Base-by-base conservation (phyloP, 352 stramenopile species). In the Phytophthora constricta region DNA sequence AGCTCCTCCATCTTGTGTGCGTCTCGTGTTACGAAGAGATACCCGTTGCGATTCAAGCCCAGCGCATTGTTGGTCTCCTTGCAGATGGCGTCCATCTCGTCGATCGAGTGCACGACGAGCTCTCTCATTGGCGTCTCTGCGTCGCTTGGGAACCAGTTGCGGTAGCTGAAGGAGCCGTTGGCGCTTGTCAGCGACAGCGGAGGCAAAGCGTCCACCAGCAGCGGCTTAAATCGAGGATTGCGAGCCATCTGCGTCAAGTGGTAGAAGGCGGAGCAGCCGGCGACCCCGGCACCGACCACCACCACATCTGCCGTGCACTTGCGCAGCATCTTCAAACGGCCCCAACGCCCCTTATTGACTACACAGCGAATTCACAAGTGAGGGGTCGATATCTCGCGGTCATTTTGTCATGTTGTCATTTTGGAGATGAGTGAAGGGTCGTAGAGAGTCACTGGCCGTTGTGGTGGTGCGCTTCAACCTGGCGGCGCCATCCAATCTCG, bases 121-220 rank as follows among this genome's bases (percentile, higher is more conserved):
- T 86, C 78, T 45, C 81, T 70, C 74, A 91, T 91, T 14, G 81
- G 74, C 31, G 81, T 75, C 62, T 92, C 83, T 1, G 78, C 81
- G 1, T 89, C 74, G 39, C 83, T 89, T 16, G 86, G 83, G 68
- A 91, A 93, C 86, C 86, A 93, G 66, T 93, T 91, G 71, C 86
- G 83, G 59, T 93, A 93, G 70, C 82, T 91, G 50, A 92, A 93
- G 52, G 85, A 91, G 2, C 85, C 85, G 69, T 91, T 91, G 9
- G 82, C 83, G 66, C 85, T 93, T 19, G 85, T 93, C 41, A 93
- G 74, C 19, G 83, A 90, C 50, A 92, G 56, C 19, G 86, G 83
- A 41, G 83, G 70, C 8, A 89, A 65, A 3, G 82, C 82, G 41
- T 94, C 82, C 25, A 94, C 74, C 45, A 94, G 77, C 41, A 94